Evolutionary conservation across 352 stramenopile genomes (phyloP).

Genomic region (Globisporangium paroecandrum): DNA sequence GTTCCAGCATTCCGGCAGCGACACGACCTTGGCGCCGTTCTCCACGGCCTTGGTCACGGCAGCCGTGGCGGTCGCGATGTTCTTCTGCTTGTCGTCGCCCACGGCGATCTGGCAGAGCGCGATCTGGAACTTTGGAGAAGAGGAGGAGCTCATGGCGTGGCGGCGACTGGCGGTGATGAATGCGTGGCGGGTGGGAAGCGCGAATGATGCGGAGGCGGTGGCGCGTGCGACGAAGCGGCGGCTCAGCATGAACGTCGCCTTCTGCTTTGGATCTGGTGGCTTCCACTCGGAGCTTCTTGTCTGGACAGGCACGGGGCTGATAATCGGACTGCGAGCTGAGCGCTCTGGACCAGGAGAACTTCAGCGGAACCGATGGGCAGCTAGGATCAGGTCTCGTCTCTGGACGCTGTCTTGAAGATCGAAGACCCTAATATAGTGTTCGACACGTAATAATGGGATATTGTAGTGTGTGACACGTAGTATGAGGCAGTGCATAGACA

Average conservation of each 20-base stretch:
- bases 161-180: background rate
- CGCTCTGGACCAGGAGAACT: background rate
- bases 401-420: background rate
- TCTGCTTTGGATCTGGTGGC: slow-evolving; percentile 2
- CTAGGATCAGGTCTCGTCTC: background rate
- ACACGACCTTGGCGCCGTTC: slow-evolving; percentile 87
- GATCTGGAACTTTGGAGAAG: slow-evolving; percentile 80
- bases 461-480: background rate
- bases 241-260: background rate
- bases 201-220: background rate
- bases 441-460: background rate
- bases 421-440: background rate
- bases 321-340: background rate
- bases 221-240: slow-evolving; percentile 4
- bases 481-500: background rate
- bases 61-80: slow-evolving; percentile 73
- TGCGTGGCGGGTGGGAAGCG: background rate
- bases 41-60: slow-evolving; percentile 63
- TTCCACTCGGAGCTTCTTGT: background rate
- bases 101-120: slow-evolving; percentile 96
- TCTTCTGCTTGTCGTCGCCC: slow-evolving; percentile 77
- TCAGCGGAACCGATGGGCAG: background rate
- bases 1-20: slow-evolving; percentile 96
- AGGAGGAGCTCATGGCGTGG: slow-evolving; percentile 36
- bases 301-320: background rate